Evolutionary conservation across 441 rosid species (phyloP).

Genomic region (Iberis amara): DNA sequence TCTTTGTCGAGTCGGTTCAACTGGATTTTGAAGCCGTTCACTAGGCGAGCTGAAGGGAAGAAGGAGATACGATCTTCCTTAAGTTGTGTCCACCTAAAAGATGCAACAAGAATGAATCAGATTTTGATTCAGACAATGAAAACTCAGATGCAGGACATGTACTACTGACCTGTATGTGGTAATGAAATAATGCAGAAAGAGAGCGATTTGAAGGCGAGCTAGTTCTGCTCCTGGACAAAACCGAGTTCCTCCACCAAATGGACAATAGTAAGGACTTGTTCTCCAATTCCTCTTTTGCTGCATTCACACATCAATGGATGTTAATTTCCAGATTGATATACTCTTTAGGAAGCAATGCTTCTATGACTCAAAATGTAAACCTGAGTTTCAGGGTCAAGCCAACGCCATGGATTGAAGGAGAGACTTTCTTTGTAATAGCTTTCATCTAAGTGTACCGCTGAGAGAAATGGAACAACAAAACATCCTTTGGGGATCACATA

Average conservation of each 20-base stretch:
- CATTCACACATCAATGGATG: constrained; percentile 5
- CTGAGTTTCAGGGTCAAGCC: constrained; percentile 69
- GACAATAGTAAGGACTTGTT: constrained; percentile 48
- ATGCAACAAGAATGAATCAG: constrained; percentile 9
- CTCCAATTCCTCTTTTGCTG: constrained; percentile 84
- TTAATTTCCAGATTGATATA: not conserved
- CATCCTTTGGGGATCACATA: constrained; percentile 73
- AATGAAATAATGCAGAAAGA: constrained; percentile 68
- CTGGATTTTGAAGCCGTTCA: constrained; percentile 67
- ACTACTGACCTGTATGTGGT: constrained; percentile 45
- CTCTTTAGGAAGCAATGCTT: not conserved
- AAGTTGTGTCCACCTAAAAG: constrained; percentile 61
- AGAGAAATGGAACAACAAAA: constrained; percentile 71
- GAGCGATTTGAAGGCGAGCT: constrained; percentile 79
- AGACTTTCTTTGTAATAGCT: constrained; percentile 44
- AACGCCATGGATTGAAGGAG: constrained; percentile 76
- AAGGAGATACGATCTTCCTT: constrained; percentile 66
- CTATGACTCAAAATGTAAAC: constrained; percentile 24
- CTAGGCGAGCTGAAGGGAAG: constrained; percentile 82
- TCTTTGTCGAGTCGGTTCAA: constrained; percentile 30
- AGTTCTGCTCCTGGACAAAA: constrained; percentile 87
- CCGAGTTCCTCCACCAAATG: constrained; percentile 85
- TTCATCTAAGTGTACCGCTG: constrained; percentile 76
- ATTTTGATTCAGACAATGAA: constrained; percentile 9
- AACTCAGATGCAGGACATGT: constrained; percentile 8